Evolutionary conservation across 345 rosid genomes (phyloP).

Genomic region (Limnanthes douglasii): DNA sequence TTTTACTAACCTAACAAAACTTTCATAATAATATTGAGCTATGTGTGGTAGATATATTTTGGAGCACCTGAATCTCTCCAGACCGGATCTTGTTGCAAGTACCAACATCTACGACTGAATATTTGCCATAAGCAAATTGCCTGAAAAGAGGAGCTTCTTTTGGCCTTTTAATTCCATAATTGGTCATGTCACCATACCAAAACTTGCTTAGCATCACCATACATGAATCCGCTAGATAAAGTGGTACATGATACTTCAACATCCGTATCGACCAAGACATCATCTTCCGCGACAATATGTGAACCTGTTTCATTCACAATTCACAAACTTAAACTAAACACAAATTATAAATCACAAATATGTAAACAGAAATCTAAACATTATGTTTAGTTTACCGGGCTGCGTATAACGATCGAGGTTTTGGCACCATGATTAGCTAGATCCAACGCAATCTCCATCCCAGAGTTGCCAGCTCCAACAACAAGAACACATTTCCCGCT

Average conservation of each 20-base stretch:
- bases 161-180: slow-evolving; percentile 30
- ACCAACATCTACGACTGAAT: slow-evolving; percentile 46
- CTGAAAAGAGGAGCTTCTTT: slow-evolving; percentile 22
- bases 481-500: slow-evolving; percentile 29
- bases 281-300: slow-evolving; percentile 18
- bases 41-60: neutral
- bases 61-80: slow-evolving; percentile 21
- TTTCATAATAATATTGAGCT: neutral
- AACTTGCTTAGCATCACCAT: slow-evolving; percentile 8
- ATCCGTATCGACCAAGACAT: slow-evolving; percentile 17
- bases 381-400: slow-evolving; percentile 14
- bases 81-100: slow-evolving; percentile 14
- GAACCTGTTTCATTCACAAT: too few species aligned
- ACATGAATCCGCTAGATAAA: slow-evolving; percentile 15
- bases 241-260: slow-evolving; percentile 9
- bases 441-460: slow-evolving; percentile 54
- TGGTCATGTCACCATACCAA: slow-evolving; percentile 9
- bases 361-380: neutral
- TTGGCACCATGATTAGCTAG: slow-evolving; percentile 17
- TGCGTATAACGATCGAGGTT: slow-evolving; percentile 25
- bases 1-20: too few species aligned
- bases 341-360: neutral
- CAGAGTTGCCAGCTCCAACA: slow-evolving; percentile 53
- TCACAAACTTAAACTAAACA: neutral
- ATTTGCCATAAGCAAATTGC: slow-evolving; percentile 19